These are phyloP conservation scores for Avena sativa DNA, from an alignment of 176 grass and related monocot genomes.

Conservation along the genomic window DNA sequence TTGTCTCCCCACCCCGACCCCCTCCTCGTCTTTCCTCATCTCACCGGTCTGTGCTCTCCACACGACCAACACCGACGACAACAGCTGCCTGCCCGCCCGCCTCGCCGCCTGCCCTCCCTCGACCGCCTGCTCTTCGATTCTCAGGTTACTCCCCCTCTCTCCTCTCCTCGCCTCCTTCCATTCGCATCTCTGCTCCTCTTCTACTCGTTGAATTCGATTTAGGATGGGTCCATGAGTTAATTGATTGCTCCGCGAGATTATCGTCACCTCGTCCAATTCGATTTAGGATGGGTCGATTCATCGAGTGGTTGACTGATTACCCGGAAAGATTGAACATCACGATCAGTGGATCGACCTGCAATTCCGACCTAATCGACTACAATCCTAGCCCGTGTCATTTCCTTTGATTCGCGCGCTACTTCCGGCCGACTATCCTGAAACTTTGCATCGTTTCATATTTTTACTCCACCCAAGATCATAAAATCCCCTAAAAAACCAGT, in stretches of 20 bases:
- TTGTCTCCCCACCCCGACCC: neutral
- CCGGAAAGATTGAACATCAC: neutral
- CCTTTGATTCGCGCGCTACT: neutral
- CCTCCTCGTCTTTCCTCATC: neutral
- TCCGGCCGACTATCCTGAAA: neutral
- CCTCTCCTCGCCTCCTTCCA: neutral
- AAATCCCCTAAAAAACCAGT: neutral
- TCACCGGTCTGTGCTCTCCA: slow-evolving; percentile 29
- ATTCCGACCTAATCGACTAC: neutral
- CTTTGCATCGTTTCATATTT: neutral
- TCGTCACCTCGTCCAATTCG: neutral
- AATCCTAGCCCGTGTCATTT: neutral
- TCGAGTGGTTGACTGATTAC: neutral
- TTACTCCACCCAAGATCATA: neutral
- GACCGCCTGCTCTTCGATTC: neutral
- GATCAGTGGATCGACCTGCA: neutral
- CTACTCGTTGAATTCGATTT: neutral
- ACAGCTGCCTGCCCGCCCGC: neutral
- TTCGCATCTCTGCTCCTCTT: neutral
- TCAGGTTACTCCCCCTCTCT: slow-evolving; percentile 31
- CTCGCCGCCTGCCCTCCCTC: neutral
- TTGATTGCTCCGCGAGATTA: neutral
- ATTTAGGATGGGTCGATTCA: neutral
- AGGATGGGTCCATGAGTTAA: neutral
- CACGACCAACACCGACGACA: slow-evolving; percentile 15